Evolutionary conservation across 2,329 filamentous ascomycete species (phyloP), one percentile per base, ranked within the genome.

Genomic region (Fulvia fulva): DNA sequence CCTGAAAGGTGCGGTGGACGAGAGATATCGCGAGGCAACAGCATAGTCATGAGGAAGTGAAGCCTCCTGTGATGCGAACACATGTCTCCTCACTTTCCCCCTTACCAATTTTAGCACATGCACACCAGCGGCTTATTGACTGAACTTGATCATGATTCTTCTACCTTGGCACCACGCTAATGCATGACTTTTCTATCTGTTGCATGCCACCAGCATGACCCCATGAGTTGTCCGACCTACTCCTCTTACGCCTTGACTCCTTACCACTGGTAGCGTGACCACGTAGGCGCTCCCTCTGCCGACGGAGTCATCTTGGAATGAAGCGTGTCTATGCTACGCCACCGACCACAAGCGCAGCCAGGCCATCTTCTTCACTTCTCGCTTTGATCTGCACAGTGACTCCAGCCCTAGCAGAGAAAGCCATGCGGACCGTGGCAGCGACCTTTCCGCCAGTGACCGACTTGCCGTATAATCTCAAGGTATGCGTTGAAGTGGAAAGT

Each of bases 351-450:
- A 95, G 80, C 60, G 86, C 83, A 61, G 94, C 91, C 70, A 99
- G 86, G 56, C 90, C 90, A 72, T 94, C 90, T 77, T 99, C 94
- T 75, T 99, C 94, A 74, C 89, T 89, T 72, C 94, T 84, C 61
- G 93, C 90, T 53, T 88, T 89, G 68, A 99, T 91, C 84, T 97
- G 97, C 70, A 93, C 95, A 58, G 94, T 97, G 25, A 97, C 91
- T 53, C 94, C 94, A 51, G 87, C 88, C 82, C 95, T 96, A 69
- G 89, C 86, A 61, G 90, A 95, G 77, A 86, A 97, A 0, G 92
- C 94, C 92, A 99, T 96, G 76, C 91, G 85, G 64, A 97, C 86
- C 65, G 85, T 87, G 60, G 89, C 89, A 56, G 92, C 90, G 16
- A 99, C 93, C 70, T 88, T 88, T 65, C 94, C 94, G 34, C 93